Conservation (phyloP, 1,284 basidiomycete genomes). For the Wallemia hederae region DNA sequence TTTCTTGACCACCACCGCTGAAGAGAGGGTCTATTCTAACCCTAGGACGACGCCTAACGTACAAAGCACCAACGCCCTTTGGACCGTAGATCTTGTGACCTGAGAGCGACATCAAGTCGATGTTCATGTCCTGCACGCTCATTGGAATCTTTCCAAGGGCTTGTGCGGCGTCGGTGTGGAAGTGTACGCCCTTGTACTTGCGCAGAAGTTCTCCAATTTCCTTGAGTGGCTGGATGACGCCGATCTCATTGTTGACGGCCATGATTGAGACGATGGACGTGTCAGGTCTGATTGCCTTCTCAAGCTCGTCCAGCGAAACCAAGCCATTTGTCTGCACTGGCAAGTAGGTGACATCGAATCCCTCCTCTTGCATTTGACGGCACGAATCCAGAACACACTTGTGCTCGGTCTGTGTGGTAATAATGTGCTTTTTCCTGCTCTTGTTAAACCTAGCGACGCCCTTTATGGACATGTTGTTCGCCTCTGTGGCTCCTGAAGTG, state of each 20-base stretch:
- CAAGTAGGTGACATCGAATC: conserved; percentile 91
- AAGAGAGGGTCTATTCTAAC: conserved; percentile 86
- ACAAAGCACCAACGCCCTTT: conserved; percentile 83
- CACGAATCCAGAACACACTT: conserved; percentile 98
- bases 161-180: conserved; percentile 96
- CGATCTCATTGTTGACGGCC: conserved; percentile 98
- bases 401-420: conserved; percentile 86
- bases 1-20: conserved; percentile 89
- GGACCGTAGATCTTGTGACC: conserved; percentile 97
- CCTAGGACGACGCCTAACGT: conserved; percentile 71
- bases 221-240: conserved; percentile 87
- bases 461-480: conserved; percentile 95
- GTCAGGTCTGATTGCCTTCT: conserved; percentile 55
- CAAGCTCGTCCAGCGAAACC: conserved; percentile 42
- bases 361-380: conserved; percentile 77
- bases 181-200: conserved; percentile 59
- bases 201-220: conserved; percentile 69
- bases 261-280: conserved; percentile 75
- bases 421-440: conserved; percentile 64
- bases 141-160: conserved; percentile 70
- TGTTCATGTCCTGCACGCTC: conserved; percentile 81
- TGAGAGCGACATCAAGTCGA: conserved; percentile 86
- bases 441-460: conserved; percentile 84
- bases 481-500: conserved; percentile 93
- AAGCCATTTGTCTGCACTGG: conserved; percentile 71